phyloP scores from a whole-genome alignment of 768 basidiomycete species.

The Phallus indusiatus region DNA sequence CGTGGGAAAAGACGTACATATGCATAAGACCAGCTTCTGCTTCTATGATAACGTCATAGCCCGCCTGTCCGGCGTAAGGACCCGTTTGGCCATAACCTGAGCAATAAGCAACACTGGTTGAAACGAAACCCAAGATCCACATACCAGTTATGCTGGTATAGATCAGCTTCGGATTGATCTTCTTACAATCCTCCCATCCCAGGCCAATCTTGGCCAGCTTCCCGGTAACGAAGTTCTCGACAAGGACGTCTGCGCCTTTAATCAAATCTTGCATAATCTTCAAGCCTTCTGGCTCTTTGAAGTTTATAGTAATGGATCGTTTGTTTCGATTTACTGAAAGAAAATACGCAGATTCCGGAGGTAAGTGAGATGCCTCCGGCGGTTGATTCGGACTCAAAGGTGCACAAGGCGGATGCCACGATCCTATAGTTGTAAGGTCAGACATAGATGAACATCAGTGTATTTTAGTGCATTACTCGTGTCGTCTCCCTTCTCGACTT shows the following conservation, averaged over 20 bases:
- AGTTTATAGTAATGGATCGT: constrained; percentile 80
- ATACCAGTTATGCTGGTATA: constrained; percentile 86
- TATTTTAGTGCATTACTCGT: constrained; percentile 51
- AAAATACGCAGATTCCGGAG: constrained; percentile 91
- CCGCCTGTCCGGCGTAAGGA: constrained; percentile 72
- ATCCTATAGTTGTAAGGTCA: constrained; percentile 26
- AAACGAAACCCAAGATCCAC: constrained; percentile 12
- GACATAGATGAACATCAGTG: constrained; percentile 60
- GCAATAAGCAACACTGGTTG: background rate
- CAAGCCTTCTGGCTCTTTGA: constrained; percentile 70
- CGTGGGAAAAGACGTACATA: constrained; percentile 45
- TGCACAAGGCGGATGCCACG: constrained; percentile 30
- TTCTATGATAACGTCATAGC: constrained; percentile 83
- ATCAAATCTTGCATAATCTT: constrained; percentile 67
- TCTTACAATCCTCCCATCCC: constrained; percentile 72
- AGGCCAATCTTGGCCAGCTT: constrained; percentile 81
- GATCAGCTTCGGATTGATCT: constrained; percentile 70
- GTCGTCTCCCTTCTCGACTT: constrained; percentile 75
- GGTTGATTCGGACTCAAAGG: constrained; percentile 35
- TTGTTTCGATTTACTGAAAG: constrained; percentile 84
- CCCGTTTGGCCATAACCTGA: constrained; percentile 82
- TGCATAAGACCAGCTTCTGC: constrained; percentile 94
- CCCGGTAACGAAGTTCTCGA: constrained; percentile 82
- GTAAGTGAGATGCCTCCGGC: constrained; percentile 49
- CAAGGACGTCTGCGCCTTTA: constrained; percentile 68